Base-by-base conservation (phyloP, 495 filamentous ascomycete species). In the Penicillium paxilli region DNA sequence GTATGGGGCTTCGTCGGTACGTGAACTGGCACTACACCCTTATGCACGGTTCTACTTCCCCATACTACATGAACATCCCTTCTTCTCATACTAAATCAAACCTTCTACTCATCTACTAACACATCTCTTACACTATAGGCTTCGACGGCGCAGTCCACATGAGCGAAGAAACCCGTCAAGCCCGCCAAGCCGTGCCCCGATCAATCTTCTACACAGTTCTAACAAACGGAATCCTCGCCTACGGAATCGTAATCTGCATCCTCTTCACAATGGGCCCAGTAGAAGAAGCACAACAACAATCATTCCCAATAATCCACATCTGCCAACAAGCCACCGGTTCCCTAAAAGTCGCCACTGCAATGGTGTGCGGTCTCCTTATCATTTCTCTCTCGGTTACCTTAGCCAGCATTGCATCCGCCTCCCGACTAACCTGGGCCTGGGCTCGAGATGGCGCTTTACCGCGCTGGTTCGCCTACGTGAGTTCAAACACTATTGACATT, bases 261-360 rank as follows among this genome's bases (percentile, higher is more conserved):
- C 56, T 67, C 8, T 78, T 75, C 55, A 67, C 68, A 40, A 54
- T 78, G 33, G 65, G 66, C 11, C 60, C 72, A 16, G 32, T 78
- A 9, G 56, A 66, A 14, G 58, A 55, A 26, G 66, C 60, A 0
- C 47, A 73, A 11, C 33, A 54, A 22, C 47, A 68, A 1, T 57
- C 64, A 5, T 77, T 71, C 33, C 77, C 75, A 1, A 77, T 76
- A 50, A 72, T 79, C 51, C 57, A 64, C 11, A 55, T 80, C 16
- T 77, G 77, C 52, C 68, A 72, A 55, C 63, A 76, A 46, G 69
- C 72, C 4, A 38, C 72, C 0, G 59, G 60, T 3, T 77, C 73
- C 14, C 57, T 67, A 37, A 67, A 64, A 45, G 72, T 68, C 14
- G 70, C 74, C 7, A 76, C 70, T 0, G 64, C 70, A 6, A 76